Evolutionary conservation across 345 rosid species (phyloP), one percentile per base, ranked within the genome.

Genomic region (Boechera retrofracta): DNA sequence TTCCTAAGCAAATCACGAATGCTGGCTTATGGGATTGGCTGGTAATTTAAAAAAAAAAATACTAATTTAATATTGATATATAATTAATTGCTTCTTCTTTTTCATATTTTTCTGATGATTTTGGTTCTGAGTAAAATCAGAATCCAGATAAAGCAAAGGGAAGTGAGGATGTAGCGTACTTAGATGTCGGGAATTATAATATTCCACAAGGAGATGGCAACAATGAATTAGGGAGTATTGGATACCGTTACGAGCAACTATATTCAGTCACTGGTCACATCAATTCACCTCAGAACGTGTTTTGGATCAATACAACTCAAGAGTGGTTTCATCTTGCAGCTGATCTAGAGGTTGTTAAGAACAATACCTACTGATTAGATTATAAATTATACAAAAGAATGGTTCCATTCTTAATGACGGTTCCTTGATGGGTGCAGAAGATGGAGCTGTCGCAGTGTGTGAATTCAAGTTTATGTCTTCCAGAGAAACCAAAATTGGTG

Each of bases 11-110:
- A 69, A 42, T 85, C 72, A 83, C 79, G 2, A 49, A 86, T 53
- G 85, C 88, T n/a, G 86, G 86, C 56, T 52, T 86, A 55, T 86
- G 87, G 85, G 85, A 86, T 33, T 85, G 89, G 89, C 69, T 83
- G 86, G 89, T 84, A 87, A 2, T 13, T 35, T 29, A 10, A 4
- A 28, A 18, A 11, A 6, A 28, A 28, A 32, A 35, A 24, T 39
- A 55, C 12, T 68, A 21, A 21, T 56, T 56, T n/a, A 45, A 0
- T 56, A 45, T 44, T 52, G n/a, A n/a, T 36, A 38, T 4, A 16
- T 15, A 45, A 42, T 44, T 31, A 42, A n/a, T 16, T 24, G 4
- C 15, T 65, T 65, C 36, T 29, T n/a, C 26, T 11, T 24, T 15
- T 41, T 18, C 3, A 24, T 38, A 10, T 53, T 52, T 21, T 6